Evolutionary conservation across 139 green algal genomes (phyloP).

Genomic region (Chlamydomonas asymmetrica): DNA sequence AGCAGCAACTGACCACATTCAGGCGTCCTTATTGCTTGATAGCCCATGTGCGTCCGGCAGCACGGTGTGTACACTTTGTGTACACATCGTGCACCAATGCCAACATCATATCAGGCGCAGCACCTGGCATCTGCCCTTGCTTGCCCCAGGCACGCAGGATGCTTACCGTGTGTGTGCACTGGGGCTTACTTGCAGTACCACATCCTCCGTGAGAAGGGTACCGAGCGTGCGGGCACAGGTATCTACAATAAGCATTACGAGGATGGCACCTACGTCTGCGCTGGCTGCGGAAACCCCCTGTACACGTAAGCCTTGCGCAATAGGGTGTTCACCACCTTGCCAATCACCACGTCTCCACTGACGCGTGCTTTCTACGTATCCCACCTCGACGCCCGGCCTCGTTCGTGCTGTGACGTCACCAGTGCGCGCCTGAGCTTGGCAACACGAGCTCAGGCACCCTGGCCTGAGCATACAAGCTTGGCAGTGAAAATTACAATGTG

Average conservation of each 20-base stretch:
- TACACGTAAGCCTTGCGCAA: constrained; percentile 72
- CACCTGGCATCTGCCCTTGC: background rate
- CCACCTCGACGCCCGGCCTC: too few relatives aligned
- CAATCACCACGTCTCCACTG: too few relatives aligned
- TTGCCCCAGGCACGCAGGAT: background rate
- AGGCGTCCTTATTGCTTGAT: background rate
- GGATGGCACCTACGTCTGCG: constrained; percentile 84
- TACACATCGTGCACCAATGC: background rate
- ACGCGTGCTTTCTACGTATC: too few relatives aligned
- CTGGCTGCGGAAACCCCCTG: constrained; percentile 69
- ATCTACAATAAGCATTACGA: constrained; percentile 90
- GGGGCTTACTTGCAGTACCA: constrained; percentile 60
- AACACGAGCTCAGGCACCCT: too few relatives aligned
- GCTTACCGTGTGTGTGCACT: background rate
- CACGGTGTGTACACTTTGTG: background rate
- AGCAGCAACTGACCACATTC: background rate
- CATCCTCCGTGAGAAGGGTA: constrained; percentile 94
- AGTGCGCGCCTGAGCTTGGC: too few relatives aligned
- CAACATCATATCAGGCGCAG: background rate
- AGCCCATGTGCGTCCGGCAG: background rate
- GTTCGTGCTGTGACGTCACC: too few relatives aligned
- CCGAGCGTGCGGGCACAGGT: constrained; percentile 77
- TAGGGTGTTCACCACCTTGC: too few relatives aligned
- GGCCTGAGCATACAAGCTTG: too few relatives aligned
- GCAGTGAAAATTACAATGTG: too few relatives aligned